phyloP scores from a whole-genome alignment of 2,329 filamentous ascomycete genomes.

The Xylaria sp. region DNA sequence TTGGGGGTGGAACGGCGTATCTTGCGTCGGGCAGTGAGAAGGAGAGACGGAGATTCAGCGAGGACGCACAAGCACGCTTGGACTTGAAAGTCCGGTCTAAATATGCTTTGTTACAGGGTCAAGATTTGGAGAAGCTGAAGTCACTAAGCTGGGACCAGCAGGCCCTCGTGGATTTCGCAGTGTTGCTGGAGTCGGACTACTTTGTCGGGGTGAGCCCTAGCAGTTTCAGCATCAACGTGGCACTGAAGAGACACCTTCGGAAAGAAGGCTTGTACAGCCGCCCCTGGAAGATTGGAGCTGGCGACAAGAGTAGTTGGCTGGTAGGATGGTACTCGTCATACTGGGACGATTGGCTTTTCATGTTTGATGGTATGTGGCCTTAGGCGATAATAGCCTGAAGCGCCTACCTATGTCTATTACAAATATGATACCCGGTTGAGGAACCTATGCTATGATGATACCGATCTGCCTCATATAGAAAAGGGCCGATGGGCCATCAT shows the following conservation, averaged over 20 bases:
- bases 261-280: slow-evolving; percentile 52
- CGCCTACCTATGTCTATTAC: neutral
- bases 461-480: neutral
- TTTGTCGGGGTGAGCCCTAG: slow-evolving; percentile 59
- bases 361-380: slow-evolving; percentile 58
- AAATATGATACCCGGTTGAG: neutral
- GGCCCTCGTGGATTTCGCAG: slow-evolving; percentile 55
- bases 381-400: slow-evolving; percentile 27
- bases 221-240: slow-evolving; percentile 60
- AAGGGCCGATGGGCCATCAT: neutral
- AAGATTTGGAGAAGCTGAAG: slow-evolving; percentile 47
- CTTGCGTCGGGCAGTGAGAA: slow-evolving; percentile 57
- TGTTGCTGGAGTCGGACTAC: slow-evolving; percentile 52
- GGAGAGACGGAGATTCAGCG: slow-evolving; percentile 51
- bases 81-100: slow-evolving; percentile 52
- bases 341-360: slow-evolving; percentile 61
- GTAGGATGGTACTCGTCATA: slow-evolving; percentile 56
- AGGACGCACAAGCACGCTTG: slow-evolving; percentile 44
- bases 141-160: slow-evolving; percentile 57
- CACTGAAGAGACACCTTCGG: slow-evolving; percentile 56
- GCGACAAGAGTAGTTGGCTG: slow-evolving; percentile 55
- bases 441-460: neutral
- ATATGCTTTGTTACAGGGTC: slow-evolving; percentile 48
- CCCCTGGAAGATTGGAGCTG: slow-evolving; percentile 54
- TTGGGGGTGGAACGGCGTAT: slow-evolving; percentile 52